Conservation (phyloP, 768 basidiomycete genomes). For the Suillus plorans region DNA sequence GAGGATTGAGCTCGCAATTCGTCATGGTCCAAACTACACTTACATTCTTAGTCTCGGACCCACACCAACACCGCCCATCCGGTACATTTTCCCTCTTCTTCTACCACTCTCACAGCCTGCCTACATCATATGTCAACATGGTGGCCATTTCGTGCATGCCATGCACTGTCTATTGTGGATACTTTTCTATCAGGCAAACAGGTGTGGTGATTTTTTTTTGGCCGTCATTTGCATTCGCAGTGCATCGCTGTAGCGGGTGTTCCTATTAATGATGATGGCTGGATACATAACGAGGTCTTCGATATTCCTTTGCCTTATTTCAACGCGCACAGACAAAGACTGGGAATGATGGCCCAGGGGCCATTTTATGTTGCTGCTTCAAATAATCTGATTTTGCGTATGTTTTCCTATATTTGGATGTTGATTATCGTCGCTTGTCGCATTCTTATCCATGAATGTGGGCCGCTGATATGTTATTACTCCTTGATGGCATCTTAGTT, state of each 20-base stretch:
- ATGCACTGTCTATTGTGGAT: background rate
- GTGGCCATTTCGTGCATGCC: background rate
- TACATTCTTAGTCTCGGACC: background rate
- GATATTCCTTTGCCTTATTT: background rate
- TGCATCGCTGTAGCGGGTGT: background rate
- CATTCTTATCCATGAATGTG: background rate
- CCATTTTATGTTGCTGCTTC: background rate
- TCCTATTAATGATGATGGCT: background rate
- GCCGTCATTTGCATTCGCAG: background rate
- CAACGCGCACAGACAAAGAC: background rate
- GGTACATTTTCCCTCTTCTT: background rate
- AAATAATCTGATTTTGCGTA: background rate
- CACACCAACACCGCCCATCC: background rate
- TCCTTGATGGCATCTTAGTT: background rate
- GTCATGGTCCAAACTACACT: conserved; percentile 41
- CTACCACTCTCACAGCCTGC: background rate
- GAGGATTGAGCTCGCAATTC: conserved; percentile 43
- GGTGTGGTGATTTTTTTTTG: background rate
- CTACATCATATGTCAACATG: background rate
- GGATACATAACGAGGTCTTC: background rate
- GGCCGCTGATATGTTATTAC: background rate
- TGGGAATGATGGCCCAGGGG: background rate
- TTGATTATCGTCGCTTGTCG: background rate
- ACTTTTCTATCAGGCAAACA: background rate
- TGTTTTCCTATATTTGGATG: background rate